A percentile compares a stretch with the other conserved stretches of the same genome.
These are phyloP conservation scores for Silene latifolia DNA, from an alignment of 148 eudicot genomes.

Conservation along the genomic window DNA sequence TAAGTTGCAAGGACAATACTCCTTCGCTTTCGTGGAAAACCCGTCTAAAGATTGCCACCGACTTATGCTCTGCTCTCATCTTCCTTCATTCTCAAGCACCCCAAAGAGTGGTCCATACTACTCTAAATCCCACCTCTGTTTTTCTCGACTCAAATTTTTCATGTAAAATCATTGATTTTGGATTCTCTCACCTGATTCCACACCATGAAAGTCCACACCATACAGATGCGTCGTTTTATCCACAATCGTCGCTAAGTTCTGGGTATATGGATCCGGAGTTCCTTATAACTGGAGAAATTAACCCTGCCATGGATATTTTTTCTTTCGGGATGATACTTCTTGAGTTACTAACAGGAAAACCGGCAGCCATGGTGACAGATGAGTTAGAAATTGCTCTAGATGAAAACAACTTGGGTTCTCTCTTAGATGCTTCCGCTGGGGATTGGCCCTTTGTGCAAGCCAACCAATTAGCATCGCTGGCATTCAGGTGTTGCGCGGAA, in stretches of 20 bases:
- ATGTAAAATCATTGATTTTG: slow-evolving; percentile 64
- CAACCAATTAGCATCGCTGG: slow-evolving; percentile 70
- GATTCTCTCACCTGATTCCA: slow-evolving; percentile 37
- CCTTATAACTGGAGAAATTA: slow-evolving; percentile 49
- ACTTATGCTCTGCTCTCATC: slow-evolving; percentile 66
- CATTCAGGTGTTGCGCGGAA: slow-evolving; percentile 54
- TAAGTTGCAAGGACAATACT: slow-evolving; percentile 50
- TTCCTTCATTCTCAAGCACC: slow-evolving; percentile 75
- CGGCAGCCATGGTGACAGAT: slow-evolving; percentile 38
- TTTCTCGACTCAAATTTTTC: slow-evolving; percentile 56
- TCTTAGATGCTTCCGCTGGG: slow-evolving; percentile 79
- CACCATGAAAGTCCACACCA: slow-evolving; percentile 23
- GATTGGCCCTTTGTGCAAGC: slow-evolving; percentile 87
- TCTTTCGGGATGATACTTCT: slow-evolving; percentile 72
- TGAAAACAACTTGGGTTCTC: slow-evolving; percentile 39
- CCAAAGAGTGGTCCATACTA: slow-evolving; percentile 52
- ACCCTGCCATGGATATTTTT: slow-evolving; percentile 57
- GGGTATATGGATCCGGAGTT: slow-evolving; percentile 61
- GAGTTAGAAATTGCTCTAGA: slow-evolving; percentile 54
- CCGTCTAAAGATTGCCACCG: slow-evolving; percentile 73
- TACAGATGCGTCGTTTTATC: slow-evolving; percentile 23
- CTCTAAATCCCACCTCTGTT: slow-evolving; percentile 58
- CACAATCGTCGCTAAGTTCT: slow-evolving; percentile 24
- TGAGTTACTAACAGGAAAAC: slow-evolving; percentile 57
- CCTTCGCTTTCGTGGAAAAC: slow-evolving; percentile 78